These are phyloP conservation scores for Eucalyptus regnans DNA, from an alignment of 345 rosid species.

Conservation along the genomic window DNA sequence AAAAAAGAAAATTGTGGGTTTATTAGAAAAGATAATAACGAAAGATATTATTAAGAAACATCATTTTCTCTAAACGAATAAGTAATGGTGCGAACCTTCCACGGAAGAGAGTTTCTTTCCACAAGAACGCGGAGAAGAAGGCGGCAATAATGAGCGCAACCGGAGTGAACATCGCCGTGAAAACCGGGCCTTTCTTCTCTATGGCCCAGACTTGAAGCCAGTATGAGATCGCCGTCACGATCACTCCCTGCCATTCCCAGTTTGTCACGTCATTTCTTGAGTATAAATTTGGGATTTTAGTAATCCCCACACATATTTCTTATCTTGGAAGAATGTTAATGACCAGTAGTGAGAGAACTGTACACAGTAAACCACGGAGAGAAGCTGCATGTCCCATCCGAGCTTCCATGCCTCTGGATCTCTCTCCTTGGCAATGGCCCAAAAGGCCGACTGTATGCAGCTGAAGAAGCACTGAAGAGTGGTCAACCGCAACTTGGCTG, in stretches of 20 bases:
- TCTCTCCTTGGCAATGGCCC: constrained; percentile 55
- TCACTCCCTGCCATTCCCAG: constrained; percentile 39
- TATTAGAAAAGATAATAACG: background rate
- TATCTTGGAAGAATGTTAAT: background rate
- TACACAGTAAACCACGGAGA: constrained; percentile 81
- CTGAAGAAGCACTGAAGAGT: constrained; percentile 70
- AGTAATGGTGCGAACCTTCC: constrained; percentile 33
- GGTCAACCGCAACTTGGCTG: constrained; percentile 56
- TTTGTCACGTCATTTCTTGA: background rate
- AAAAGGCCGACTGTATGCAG: constrained; percentile 52
- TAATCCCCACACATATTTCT: background rate
- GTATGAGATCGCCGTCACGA: constrained; percentile 58
- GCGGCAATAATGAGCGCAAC: constrained; percentile 66
- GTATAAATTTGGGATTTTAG: background rate
- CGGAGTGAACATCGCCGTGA: constrained; percentile 70
- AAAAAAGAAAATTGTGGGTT: background rate
- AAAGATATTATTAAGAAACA: background rate
- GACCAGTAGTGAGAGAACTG: background rate
- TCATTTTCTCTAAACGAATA: too few relatives aligned
- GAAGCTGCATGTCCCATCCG: constrained; percentile 57
- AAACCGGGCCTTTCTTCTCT: constrained; percentile 86
- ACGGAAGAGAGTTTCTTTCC: constrained; percentile 57
- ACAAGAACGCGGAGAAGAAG: constrained; percentile 47
- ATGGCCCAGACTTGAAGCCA: constrained; percentile 87
- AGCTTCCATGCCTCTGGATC: constrained; percentile 65